Base-by-base conservation (phyloP, 1,139 yeast species). In the Geotrichum citri-aurantii region DNA sequence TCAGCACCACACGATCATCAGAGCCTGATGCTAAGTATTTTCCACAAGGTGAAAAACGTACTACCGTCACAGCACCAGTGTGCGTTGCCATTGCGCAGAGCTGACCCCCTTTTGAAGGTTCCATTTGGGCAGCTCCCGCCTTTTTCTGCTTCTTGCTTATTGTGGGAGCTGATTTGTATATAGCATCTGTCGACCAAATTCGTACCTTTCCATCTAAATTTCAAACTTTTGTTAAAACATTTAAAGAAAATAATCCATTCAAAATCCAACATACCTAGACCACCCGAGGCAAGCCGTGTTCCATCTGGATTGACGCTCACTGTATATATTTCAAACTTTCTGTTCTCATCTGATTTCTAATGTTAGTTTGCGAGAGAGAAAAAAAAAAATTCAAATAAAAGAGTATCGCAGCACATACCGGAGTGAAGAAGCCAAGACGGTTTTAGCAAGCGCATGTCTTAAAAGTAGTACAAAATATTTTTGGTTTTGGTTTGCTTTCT, bases 41-140 rank as follows among this genome's bases (percentile, higher is more conserved):
- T 0, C 97, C 97, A 68, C 88, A 88, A 0, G 99, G 98, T 0
- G 96, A 88, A 70, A 95, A 93, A 67, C 93, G 81, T 31, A 93
- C 92, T 56, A 90, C 85, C 0, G 99, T 93, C 2, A 95, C 98
- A 1, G 96, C 97, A 50, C 99, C 99, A 14, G 71, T 71, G 59
- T 73, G 76, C 19, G 73, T 70, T 8, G 75, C 66, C 74, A 73
- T 71, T 42, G 75, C 69, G 49, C 75, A 73, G 33, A 73, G 66
- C 49, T 57, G 59, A n/a, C 57, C 57, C 17, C 42, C 49, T 17
- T 17, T 52, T 24, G 31, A 24, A 1, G 26, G 21, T 11, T 29
- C 52, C 7, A 54, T 19, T 8, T 24, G 50, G 6, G 31, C 21
- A 14, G 50, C n/a, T 33, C 40, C 44, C 5, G 52, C 14, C 27